Percentiles rank a stretch among this genome's conserved stretches.
These are phyloP conservation scores for Spiraea crenata DNA, from an alignment of 331 rosid genomes.

Conservation along the genomic window DNA sequence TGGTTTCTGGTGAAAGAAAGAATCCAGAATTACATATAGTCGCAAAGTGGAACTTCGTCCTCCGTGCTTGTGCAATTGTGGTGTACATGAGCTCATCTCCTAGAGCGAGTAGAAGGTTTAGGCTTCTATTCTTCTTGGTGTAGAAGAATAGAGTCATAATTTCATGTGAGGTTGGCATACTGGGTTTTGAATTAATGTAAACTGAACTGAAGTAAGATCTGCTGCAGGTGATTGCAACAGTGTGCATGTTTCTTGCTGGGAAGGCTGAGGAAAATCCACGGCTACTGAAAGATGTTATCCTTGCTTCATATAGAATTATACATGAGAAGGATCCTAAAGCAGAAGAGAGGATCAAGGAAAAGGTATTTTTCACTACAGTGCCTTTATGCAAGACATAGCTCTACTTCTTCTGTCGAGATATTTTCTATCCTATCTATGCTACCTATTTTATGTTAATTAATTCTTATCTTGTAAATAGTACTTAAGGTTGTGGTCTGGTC, in stretches of 20 bases:
- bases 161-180: background rate
- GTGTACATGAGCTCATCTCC: background rate
- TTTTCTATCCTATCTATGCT: background rate
- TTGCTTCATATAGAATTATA: constrained; percentile 88
- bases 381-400: background rate
- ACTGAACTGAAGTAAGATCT: constrained; percentile 37
- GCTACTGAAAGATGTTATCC: constrained; percentile 89
- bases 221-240: constrained; percentile 92
- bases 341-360: constrained; percentile 82
- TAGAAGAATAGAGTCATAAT: background rate
- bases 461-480: no score
- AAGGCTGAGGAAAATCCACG: constrained; percentile 99
- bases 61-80: background rate
- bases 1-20: background rate
- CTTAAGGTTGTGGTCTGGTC: no score
- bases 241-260: constrained; percentile 99
- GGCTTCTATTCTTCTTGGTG: background rate
- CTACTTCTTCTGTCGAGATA: no score
- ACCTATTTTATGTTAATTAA: background rate
- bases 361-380: constrained; percentile 44
- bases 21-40: background rate
- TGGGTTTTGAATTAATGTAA: background rate
- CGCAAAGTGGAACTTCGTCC: background rate
- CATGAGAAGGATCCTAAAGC: constrained; percentile 92
- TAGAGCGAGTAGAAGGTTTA: background rate